These are phyloP conservation scores for Alnus glutinosa DNA, from an alignment of 306 rosid species.

Conservation along the genomic window DNA sequence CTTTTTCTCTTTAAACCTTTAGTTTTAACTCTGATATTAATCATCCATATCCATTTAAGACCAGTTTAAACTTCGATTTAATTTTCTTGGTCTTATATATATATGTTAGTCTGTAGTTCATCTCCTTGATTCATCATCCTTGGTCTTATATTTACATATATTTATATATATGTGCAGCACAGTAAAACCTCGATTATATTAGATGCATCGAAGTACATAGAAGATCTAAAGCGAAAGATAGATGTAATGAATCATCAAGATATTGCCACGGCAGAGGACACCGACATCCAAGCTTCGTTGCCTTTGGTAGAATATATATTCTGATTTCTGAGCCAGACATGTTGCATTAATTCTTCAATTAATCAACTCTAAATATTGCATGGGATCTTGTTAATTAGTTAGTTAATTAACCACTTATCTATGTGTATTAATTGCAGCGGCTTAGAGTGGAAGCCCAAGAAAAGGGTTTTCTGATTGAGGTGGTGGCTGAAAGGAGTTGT, in stretches of 20 bases:
- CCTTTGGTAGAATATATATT: conserved; percentile 37
- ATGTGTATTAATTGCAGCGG: conserved; percentile 26
- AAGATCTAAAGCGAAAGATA: conserved; percentile 40
- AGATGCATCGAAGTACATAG: conserved; percentile 41
- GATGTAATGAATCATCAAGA: conserved; percentile 35
- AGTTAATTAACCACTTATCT: too few species aligned
- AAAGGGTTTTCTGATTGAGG: conserved; percentile 49
- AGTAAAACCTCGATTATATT: conserved; percentile 35
- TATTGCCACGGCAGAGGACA: conserved; percentile 10
- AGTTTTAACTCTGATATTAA: not conserved
- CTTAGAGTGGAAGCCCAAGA: conserved; percentile 45
- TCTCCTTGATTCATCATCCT: too few species aligned
- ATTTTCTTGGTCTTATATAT: too few species aligned
- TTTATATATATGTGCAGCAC: conserved; percentile 23
- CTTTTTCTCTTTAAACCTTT: not conserved
- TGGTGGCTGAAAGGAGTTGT: conserved; percentile 43
- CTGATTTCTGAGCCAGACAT: not conserved
- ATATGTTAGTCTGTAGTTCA: conserved; percentile 1
- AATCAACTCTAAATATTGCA: not conserved
- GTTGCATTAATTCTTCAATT: too few species aligned
- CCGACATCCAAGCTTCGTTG: conserved; percentile 37
- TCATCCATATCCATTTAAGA: not conserved
- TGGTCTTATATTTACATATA: too few species aligned
- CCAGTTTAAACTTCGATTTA: not conserved
- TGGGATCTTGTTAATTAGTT: not conserved